Conservation (phyloP, 2,329 filamentous ascomycete genomes). For the Colletotrichum trifolii region DNA sequence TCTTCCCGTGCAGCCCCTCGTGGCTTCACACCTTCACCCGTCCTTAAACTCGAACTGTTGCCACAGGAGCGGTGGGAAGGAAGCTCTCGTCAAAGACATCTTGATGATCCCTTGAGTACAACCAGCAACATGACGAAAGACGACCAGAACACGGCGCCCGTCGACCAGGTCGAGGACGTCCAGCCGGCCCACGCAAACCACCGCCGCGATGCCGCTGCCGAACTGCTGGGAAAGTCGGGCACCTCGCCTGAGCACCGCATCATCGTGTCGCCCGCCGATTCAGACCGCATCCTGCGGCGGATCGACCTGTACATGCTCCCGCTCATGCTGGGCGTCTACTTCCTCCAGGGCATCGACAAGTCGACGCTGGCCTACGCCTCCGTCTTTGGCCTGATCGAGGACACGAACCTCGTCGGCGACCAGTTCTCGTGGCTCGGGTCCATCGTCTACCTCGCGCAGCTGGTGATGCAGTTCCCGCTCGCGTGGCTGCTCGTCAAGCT, state of each 20-base stretch:
- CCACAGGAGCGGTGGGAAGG: neutral
- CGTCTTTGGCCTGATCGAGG: conserved; percentile 70
- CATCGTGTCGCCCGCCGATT: conserved; percentile 46
- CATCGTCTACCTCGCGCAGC: conserved; percentile 69
- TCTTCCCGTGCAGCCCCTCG: neutral
- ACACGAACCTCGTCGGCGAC: conserved; percentile 65
- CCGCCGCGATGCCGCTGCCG: conserved; percentile 56
- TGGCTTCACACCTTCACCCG: neutral
- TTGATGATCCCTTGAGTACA: neutral
- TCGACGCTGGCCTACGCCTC: conserved; percentile 60
- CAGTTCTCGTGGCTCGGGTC: conserved; percentile 72
- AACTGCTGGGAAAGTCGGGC: conserved; percentile 52
- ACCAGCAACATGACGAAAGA: conserved; percentile 20
- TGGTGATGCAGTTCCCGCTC: conserved; percentile 67
- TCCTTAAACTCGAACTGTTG: conserved; percentile 2
- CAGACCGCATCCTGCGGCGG: conserved; percentile 48
- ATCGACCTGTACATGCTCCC: conserved; percentile 55
- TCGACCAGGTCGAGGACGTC: conserved; percentile 30
- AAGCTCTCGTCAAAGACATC: neutral
- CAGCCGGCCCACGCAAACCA: conserved; percentile 6
- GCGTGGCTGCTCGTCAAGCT: conserved; percentile 64
- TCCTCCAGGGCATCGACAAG: conserved; percentile 60
- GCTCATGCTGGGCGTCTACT: conserved; percentile 69
- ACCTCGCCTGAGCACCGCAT: conserved; percentile 42
- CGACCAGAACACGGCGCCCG: conserved; percentile 21